phyloP scores from a whole-genome alignment of 768 basidiomycete genomes.

The Russula ochroleuca region DNA sequence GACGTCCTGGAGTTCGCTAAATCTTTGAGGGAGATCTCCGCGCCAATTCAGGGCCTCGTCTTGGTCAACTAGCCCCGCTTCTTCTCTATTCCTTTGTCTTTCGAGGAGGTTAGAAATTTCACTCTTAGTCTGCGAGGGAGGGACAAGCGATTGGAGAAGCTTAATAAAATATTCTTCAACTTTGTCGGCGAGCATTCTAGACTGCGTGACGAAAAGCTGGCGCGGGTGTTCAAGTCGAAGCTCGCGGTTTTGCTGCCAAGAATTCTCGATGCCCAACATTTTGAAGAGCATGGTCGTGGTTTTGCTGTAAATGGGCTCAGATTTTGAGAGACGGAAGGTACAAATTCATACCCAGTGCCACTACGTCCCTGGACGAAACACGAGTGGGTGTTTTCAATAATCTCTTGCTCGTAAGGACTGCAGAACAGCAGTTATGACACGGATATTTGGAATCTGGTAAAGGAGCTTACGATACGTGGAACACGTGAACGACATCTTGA shows the following conservation, averaged over 20 bases:
- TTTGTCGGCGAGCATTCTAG: constrained; percentile 58
- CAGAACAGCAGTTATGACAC: not conserved
- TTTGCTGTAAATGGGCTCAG: constrained; percentile 44
- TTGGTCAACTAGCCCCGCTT: constrained; percentile 36
- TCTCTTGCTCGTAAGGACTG: constrained; percentile 26
- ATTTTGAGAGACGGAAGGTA: not conserved
- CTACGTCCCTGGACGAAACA: constrained; percentile 44
- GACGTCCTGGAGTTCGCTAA: constrained; percentile 51
- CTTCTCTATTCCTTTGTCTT: constrained; percentile 24
- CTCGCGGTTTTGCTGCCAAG: constrained; percentile 41
- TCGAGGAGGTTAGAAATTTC: constrained; percentile 38
- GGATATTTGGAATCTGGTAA: not conserved
- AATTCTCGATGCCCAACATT: constrained; percentile 62
- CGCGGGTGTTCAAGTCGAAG: constrained; percentile 42
- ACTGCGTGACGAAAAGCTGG: constrained; percentile 78
- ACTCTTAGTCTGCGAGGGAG: constrained; percentile 37
- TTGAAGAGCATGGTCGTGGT: constrained; percentile 77
- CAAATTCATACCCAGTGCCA: constrained; percentile 59
- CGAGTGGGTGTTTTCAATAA: constrained; percentile 23
- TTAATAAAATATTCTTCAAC: constrained; percentile 63
- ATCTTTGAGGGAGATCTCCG: constrained; percentile 47
- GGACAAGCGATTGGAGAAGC: constrained; percentile 44
- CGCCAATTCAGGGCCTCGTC: constrained; percentile 46
- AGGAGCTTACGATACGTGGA: constrained; percentile 24
- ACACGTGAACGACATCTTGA: constrained; percentile 25